A percentile compares a stretch with the other conserved stretches of the same genome.
Conservation (phyloP, 306 rosid genomes). For the Delonix regia region DNA sequence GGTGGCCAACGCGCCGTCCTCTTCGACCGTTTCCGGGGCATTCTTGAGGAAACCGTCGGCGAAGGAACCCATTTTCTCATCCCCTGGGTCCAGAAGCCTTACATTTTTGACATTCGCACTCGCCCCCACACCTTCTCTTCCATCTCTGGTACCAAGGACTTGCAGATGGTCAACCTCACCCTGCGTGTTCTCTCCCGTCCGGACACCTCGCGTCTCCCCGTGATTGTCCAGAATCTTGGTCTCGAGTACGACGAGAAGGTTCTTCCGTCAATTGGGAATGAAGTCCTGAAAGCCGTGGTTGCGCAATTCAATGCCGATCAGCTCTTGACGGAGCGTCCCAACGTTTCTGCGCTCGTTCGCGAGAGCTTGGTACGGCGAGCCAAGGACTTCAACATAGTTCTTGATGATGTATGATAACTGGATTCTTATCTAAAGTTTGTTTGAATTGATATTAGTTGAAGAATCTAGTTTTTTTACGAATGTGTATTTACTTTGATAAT, state of each 20-base stretch:
- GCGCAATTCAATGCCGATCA: constrained; percentile 95
- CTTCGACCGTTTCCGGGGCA: constrained; percentile 89
- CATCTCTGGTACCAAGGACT: constrained; percentile 88
- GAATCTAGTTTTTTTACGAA: neutral
- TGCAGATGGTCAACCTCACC: constrained; percentile 88
- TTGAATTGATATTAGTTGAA: neutral
- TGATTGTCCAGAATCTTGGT: constrained; percentile 80
- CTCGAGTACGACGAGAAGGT: constrained; percentile 98
- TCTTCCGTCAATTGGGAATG: constrained; percentile 88
- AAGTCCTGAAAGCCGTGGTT: constrained; percentile 85
- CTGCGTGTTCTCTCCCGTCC: constrained; percentile 89
- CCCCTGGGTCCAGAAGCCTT: constrained; percentile 98
- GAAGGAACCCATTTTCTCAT: constrained; percentile 90
- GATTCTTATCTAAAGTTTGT: neutral
- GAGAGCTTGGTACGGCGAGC: constrained; percentile 76
- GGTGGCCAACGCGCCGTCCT: constrained; percentile 96
- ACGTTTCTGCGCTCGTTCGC: constrained; percentile 83
- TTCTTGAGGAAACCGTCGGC: constrained; percentile 56
- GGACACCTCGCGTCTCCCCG: constrained; percentile 64
- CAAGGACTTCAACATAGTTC: constrained; percentile 77
- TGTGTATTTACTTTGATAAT: neutral
- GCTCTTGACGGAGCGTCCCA: constrained; percentile 87
- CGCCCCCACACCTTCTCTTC: constrained; percentile 90
- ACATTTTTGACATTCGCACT: constrained; percentile 87
- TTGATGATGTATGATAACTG: constrained; percentile 61